phyloP scores from a whole-genome alignment of 805 yeast species.

The Candida namnaoensis region DNA sequence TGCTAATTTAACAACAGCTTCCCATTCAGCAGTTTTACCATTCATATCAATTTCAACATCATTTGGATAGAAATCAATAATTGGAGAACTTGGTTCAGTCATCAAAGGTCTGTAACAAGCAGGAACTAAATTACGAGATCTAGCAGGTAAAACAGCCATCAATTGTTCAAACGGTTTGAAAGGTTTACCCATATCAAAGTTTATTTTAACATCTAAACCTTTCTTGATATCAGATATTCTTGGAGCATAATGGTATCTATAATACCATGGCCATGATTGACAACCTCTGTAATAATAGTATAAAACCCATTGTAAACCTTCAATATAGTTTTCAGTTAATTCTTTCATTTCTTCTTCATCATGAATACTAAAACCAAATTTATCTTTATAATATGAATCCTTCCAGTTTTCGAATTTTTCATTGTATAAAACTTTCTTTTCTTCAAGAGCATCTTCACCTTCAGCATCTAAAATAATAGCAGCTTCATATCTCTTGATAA shows the following conservation, averaged over 20 bases:
- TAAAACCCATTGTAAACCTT: conserved; percentile 96
- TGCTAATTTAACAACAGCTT: conserved; percentile 87
- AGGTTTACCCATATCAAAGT: conserved; percentile 66
- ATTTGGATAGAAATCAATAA: conserved; percentile 82
- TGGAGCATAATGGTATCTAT: conserved; percentile 85
- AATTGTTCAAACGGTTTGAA: conserved; percentile 91
- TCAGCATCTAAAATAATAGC: conserved; percentile 48
- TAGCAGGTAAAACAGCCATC: conserved; percentile 95
- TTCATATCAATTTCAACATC: conserved; percentile 85
- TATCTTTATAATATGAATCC: conserved; percentile 74
- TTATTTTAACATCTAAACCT: conserved; percentile 59
- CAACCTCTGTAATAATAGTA: conserved; percentile 85
- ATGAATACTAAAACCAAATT: conserved; percentile 54
- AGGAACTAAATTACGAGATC: conserved; percentile 79
- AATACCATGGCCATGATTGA: conserved; percentile 96
- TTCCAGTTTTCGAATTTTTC: conserved; percentile 78
- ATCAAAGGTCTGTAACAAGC: conserved; percentile 67
- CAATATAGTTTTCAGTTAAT: conserved; percentile 73
- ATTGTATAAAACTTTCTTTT: conserved; percentile 57
- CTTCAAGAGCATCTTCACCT: conserved; percentile 38
- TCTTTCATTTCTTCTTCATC: conserved; percentile 53
- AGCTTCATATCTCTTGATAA: conserved; percentile 56
- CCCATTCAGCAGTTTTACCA: conserved; percentile 96
- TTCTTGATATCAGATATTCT: conserved; percentile 77
- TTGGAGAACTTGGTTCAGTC: conserved; percentile 82